These are phyloP conservation scores for Trichomonas vaginalis DNA, from an alignment of 208 protist genomes.

Conservation along the genomic window DNA sequence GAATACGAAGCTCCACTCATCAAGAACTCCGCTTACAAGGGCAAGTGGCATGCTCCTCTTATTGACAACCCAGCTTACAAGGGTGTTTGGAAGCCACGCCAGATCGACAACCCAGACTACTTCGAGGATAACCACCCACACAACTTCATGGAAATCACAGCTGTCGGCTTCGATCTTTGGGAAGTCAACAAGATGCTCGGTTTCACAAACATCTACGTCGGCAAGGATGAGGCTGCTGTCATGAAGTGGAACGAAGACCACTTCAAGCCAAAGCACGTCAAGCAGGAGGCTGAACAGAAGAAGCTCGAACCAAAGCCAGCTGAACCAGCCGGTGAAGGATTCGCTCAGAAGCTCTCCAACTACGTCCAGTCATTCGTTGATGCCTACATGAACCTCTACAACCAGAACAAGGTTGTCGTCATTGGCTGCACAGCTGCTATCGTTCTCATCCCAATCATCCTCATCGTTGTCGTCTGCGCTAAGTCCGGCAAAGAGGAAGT, in stretches of 20 bases:
- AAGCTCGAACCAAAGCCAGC: background rate
- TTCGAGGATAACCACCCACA: conserved; percentile 20
- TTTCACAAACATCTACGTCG: background rate
- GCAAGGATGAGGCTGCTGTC: background rate
- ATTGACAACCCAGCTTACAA: conserved; percentile 45
- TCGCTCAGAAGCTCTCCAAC: background rate
- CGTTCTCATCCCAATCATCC: background rate
- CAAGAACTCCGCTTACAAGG: conserved; percentile 38
- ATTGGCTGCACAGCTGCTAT: background rate
- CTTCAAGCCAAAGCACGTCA: background rate
- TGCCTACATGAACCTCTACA: background rate
- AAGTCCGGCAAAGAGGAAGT: background rate
- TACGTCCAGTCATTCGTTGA: background rate
- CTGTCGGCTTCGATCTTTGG: background rate
- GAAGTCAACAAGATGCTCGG: background rate
- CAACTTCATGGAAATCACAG: background rate
- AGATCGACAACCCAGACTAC: conserved; percentile 38
- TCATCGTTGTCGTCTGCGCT: background rate
- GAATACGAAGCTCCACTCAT: conserved; percentile 30
- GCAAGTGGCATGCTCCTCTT: conserved; percentile 29
- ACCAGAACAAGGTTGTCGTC: background rate
- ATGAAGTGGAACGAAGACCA: background rate
- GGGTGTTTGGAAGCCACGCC: conserved; percentile 32
- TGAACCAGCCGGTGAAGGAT: background rate
- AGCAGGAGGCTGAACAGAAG: background rate